Conservation (phyloP, 2,329 filamentous ascomycete species). For the Clarireedia paspali region DNA sequence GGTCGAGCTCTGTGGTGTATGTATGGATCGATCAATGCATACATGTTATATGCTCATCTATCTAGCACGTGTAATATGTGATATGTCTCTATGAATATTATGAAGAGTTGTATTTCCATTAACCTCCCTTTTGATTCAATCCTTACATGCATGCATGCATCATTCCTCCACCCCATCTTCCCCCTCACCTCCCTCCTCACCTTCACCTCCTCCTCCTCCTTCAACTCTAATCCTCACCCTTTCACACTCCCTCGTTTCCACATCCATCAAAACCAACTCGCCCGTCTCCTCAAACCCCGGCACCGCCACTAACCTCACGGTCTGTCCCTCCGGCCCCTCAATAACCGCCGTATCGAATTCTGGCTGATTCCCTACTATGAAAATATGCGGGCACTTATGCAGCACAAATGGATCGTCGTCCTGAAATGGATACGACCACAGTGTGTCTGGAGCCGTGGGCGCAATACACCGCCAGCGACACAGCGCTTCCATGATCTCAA, state of each 20-base stretch:
- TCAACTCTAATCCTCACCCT: constrained; percentile 22
- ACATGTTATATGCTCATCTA: no score
- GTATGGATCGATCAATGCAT: no score
- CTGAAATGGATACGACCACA: constrained; percentile 96
- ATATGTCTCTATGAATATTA: no score
- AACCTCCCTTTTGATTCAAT: no score
- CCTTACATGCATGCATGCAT: no score
- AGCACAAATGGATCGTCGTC: constrained; percentile 88
- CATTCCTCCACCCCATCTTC: no score
- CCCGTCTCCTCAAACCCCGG: constrained; percentile 74
- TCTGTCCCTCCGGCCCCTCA: constrained; percentile 57
- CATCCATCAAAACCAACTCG: constrained; percentile 76
- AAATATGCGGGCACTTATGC: constrained; percentile 78
- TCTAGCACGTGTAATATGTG: no score
- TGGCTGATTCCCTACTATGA: constrained; percentile 81
- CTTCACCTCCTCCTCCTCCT: neutral
- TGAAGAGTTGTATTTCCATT: no score
- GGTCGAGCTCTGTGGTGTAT: no score
- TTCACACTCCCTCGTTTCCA: constrained; percentile 63
- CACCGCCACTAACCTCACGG: constrained; percentile 71
- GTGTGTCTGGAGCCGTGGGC: constrained; percentile 89
- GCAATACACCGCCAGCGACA: constrained; percentile 86
- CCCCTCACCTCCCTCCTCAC: no score
- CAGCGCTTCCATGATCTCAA: constrained; percentile 92
- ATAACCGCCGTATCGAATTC: constrained; percentile 67